Evolutionary conservation across 1,284 basidiomycete genomes (phyloP).

Genomic region (Mixia osmundae): DNA sequence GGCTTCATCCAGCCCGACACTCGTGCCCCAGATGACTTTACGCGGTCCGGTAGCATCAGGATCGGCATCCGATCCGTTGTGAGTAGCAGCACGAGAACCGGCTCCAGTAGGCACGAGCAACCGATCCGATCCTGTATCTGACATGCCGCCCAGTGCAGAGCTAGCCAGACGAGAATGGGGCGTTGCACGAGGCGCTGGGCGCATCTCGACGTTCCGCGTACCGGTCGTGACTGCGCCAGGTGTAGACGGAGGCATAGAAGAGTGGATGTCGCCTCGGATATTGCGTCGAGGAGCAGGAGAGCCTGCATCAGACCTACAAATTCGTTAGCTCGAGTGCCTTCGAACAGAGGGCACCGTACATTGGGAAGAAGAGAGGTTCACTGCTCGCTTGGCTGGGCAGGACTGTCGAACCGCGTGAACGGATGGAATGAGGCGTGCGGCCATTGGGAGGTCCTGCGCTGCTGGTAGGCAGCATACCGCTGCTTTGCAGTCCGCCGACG

Average conservation of each 20-base stretch:
- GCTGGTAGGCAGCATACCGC: no score
- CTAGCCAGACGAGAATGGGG: no score
- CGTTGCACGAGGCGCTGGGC: background rate
- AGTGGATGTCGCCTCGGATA: slow-evolving; percentile 18
- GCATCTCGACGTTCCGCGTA: background rate
- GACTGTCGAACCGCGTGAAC: background rate
- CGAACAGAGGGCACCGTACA: slow-evolving; percentile 1
- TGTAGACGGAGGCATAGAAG: slow-evolving; percentile 14
- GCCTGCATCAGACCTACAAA: slow-evolving; percentile 9
- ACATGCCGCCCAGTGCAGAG: no score
- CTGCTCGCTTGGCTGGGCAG: slow-evolving; percentile 1
- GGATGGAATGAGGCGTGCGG: no score
- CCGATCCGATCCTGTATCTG: no score
- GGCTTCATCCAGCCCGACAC: slow-evolving; percentile 69
- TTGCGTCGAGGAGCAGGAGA: slow-evolving; percentile 13
- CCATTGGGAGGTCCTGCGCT: no score
- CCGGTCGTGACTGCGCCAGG: background rate
- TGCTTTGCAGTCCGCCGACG: no score
- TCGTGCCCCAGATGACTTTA: slow-evolving; percentile 24
- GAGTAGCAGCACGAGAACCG: background rate
- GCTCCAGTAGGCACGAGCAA: background rate
- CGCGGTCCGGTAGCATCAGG: slow-evolving; percentile 3
- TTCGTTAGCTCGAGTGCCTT: background rate
- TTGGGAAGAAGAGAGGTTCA: slow-evolving; percentile 9
- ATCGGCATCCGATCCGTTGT: slow-evolving; percentile 4